These are phyloP conservation scores for Salvia miltiorrhiza DNA, from an alignment of 257 asterid species.

Conservation along the genomic window DNA sequence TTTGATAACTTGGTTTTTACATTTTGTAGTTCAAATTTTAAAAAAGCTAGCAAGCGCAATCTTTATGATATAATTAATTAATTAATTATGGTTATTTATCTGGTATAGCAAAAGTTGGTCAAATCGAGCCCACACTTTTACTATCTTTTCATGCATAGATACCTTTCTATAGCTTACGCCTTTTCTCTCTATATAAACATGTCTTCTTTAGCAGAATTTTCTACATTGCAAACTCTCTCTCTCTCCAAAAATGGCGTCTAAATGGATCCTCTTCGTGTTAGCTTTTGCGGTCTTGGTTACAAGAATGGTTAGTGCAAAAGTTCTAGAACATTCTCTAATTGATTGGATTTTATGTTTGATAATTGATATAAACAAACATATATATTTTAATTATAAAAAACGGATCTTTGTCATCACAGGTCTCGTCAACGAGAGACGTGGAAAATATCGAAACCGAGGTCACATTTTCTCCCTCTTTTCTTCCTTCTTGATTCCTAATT, in stretches of 20 bases:
- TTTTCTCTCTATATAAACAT: conserved; percentile 24
- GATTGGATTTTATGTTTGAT: not conserved
- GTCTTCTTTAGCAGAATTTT: not conserved
- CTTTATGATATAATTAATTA: not conserved
- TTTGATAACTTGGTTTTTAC: not conserved
- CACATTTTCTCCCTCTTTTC: not conserved
- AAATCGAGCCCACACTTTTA: conserved; percentile 17
- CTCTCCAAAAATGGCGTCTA: conserved; percentile 23
- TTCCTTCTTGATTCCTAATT: not conserved
- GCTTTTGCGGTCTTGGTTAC: conserved; percentile 20
- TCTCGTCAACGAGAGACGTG: conserved; percentile 6
- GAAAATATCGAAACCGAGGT: conserved; percentile 19
- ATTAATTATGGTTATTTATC: not conserved
- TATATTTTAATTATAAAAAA: not conserved
- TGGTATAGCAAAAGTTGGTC: conserved; percentile 3
- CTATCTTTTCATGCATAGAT: conserved; percentile 27
- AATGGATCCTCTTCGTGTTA: conserved; percentile 21
- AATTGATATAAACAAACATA: too few relatives aligned
- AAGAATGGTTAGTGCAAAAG: conserved; percentile 17
- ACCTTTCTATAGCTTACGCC: not conserved
- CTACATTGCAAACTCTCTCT: not conserved
- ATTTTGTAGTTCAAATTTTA: conserved; percentile 5
- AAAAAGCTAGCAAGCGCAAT: not conserved
- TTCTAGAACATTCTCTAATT: not conserved
- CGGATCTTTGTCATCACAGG: conserved; percentile 19